Evolutionary conservation across 192 early-diverging fungal species (phyloP).

Genomic region (Dissophora globulifera): DNA sequence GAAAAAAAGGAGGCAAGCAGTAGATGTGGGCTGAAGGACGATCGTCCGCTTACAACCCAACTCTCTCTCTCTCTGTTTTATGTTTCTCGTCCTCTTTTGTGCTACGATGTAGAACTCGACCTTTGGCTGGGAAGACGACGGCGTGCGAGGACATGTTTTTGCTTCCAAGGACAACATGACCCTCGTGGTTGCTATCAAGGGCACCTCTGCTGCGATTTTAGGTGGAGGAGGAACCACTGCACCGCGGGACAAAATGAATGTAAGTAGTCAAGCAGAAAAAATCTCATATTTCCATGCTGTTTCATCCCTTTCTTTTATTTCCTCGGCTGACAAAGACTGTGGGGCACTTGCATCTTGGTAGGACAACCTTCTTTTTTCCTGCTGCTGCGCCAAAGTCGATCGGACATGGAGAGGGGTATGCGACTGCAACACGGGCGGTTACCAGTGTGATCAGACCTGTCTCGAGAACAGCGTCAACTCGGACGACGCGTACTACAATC

Average conservation of each 20-base stretch:
- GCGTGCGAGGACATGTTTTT: constrained; percentile 91
- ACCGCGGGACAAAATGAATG: constrained; percentile 78
- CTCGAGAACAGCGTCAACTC: constrained; percentile 64
- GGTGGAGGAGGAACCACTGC: constrained; percentile 74
- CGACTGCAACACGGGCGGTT: constrained; percentile 75
- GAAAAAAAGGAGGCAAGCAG: neutral
- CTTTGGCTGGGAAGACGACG: constrained; percentile 81
- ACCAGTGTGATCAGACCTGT: constrained; percentile 70
- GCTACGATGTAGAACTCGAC: constrained; percentile 72
- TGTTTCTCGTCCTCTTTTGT: too few species aligned
- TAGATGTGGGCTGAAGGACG: too few species aligned
- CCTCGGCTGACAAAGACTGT: too few species aligned
- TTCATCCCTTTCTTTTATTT: too few species aligned
- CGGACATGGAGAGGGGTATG: constrained; percentile 88
- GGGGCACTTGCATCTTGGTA: too few species aligned
- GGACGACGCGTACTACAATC: constrained; percentile 68
- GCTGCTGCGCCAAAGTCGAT: constrained; percentile 94
- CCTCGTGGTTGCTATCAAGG: constrained; percentile 89
- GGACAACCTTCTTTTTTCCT: constrained; percentile 96
- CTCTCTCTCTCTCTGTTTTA: too few species aligned
- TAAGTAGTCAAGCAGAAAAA: too few species aligned
- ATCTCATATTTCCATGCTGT: too few species aligned
- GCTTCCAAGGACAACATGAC: constrained; percentile 70
- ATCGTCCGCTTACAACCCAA: too few species aligned
- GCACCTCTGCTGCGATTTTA: constrained; percentile 77